Conservation (phyloP, 495 filamentous ascomycete species). For the Aspergillus carlsbadensis region DNA sequence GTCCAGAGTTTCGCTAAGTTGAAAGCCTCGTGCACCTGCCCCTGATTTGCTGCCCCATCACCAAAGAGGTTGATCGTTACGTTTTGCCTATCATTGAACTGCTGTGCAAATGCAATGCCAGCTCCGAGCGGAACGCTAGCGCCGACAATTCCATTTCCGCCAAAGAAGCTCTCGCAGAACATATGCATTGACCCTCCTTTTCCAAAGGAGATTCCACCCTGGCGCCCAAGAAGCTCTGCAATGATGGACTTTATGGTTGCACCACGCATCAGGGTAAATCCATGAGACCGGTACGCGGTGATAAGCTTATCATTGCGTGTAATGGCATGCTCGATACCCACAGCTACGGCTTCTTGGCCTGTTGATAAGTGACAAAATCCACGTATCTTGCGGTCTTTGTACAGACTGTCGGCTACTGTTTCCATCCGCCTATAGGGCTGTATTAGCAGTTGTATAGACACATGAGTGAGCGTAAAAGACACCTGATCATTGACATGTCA, state of each 20-base stretch:
- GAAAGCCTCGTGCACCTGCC: slow-evolving; percentile 94
- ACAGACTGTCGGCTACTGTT: neutral
- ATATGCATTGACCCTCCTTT: slow-evolving; percentile 98
- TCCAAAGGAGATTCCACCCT: slow-evolving; percentile 87
- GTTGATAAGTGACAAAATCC: slow-evolving; percentile 35
- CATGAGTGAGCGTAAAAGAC: neutral
- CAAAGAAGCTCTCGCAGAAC: slow-evolving; percentile 91
- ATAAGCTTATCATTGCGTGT: slow-evolving; percentile 82
- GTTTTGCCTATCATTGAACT: slow-evolving; percentile 73
- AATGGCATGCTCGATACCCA: slow-evolving; percentile 89
- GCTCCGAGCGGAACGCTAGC: slow-evolving; percentile 90
- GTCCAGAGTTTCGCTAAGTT: slow-evolving; percentile 99
- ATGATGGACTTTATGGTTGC: slow-evolving; percentile 83
- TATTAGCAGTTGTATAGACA: neutral
- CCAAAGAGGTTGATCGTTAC: slow-evolving; percentile 82
- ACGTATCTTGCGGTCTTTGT: slow-evolving; percentile 33
- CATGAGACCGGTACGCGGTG: slow-evolving; percentile 93
- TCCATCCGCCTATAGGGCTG: neutral
- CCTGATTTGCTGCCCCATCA: slow-evolving; percentile 91
- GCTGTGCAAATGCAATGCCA: slow-evolving; percentile 87
- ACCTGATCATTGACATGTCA: slow-evolving; percentile 8
- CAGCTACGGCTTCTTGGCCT: slow-evolving; percentile 84
- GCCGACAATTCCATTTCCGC: slow-evolving; percentile 93
- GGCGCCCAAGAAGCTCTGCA: slow-evolving; percentile 83
- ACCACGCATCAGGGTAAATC: slow-evolving; percentile 88